phyloP scores from a whole-genome alignment of 345 rosid genomes.

The sweet orange (Citrus sinensis) region DVS_A1.0 CM039163.1:40083501-40084000 shows the following conservation, averaged over 20 bases:
- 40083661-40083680: background rate
- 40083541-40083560: background rate
- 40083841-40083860: no score
- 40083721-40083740: background rate
- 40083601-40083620: background rate
- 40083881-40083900: no score
- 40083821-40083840: no score
- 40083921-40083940: no score
- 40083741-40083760: background rate
- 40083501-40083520: no score
- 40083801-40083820: no score
- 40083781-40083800: background rate
- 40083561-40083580: background rate
- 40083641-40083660: background rate
- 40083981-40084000: no score
- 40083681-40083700: background rate
- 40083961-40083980: no score
- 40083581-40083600: background rate
- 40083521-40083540: no score
- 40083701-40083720: background rate
- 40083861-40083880: no score
- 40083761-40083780: background rate
- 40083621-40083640: background rate
- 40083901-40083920: no score
- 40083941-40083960: no score